Evolutionary conservation across 495 filamentous ascomycete genomes (phyloP).

Genomic region (Aspergillus sclerotioniger): DNA sequence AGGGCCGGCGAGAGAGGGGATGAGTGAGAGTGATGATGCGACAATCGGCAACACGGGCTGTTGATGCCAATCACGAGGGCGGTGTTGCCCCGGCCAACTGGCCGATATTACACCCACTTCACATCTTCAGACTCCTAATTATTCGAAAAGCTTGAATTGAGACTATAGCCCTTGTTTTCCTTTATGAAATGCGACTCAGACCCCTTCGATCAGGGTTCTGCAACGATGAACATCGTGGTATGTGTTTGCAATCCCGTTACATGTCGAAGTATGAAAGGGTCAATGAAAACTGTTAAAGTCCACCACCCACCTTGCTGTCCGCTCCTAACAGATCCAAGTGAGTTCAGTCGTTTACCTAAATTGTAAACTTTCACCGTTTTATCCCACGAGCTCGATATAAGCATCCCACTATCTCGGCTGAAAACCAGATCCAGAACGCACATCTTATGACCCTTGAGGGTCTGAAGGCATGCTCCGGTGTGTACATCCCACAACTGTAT

Average conservation of each 20-base stretch:
- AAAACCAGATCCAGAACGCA: conserved; percentile 29
- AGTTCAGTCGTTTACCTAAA: neutral
- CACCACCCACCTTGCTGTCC: too few species aligned
- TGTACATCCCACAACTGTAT: conserved; percentile 37
- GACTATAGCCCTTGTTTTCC: neutral
- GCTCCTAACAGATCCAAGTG: too few species aligned
- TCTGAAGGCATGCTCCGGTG: conserved; percentile 17
- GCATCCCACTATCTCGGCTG: conserved; percentile 30
- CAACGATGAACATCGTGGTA: too few species aligned
- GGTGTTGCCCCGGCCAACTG: neutral
- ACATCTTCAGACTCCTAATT: too few species aligned
- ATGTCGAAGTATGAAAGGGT: too few species aligned
- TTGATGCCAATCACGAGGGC: conserved; percentile 2
- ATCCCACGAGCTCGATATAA: conserved; percentile 26
- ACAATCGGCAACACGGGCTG: neutral
- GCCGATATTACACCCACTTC: too few species aligned
- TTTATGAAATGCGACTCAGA: too few species aligned
- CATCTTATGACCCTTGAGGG: conserved; percentile 18
- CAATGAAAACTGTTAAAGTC: neutral
- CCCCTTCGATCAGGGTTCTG: too few species aligned
- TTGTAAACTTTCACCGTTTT: conserved; percentile 25
- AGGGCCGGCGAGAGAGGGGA: neutral
- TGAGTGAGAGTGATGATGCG: neutral
- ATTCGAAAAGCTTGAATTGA: too few species aligned
- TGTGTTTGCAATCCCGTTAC: too few species aligned